Evolutionary conservation across 2,329 filamentous ascomycete genomes (phyloP).

Genomic region (Blumeria graminis): DNA sequence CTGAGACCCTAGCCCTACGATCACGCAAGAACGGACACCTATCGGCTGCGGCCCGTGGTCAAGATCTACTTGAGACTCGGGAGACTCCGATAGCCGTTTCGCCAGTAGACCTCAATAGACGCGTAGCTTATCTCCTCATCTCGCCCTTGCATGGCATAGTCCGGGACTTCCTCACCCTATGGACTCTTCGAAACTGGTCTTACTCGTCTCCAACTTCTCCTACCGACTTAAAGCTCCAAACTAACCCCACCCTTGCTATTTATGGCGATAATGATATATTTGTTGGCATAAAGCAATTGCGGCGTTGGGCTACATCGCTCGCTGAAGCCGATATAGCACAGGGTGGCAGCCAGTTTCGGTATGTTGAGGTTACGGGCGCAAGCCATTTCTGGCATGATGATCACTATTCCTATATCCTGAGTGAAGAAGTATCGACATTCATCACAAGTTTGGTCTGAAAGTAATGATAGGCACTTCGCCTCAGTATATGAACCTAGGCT

Average conservation of each 20-base stretch:
- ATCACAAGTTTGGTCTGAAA: slow-evolving; percentile 2
- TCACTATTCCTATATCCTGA: slow-evolving; percentile 6
- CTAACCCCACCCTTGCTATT: slow-evolving; percentile 38
- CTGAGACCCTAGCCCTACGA: slow-evolving; percentile 40
- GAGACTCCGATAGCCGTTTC: background rate
- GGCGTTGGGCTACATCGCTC: slow-evolving; percentile 38
- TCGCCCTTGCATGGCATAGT: slow-evolving; percentile 40
- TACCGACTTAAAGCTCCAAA: slow-evolving; percentile 28
- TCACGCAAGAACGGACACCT: slow-evolving; percentile 10
- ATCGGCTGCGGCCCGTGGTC: background rate
- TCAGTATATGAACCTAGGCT: too few species aligned
- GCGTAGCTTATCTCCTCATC: slow-evolving; percentile 36
- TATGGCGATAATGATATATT: slow-evolving; percentile 60
- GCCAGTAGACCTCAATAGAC: slow-evolving; percentile 1
- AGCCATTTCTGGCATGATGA: slow-evolving; percentile 26
- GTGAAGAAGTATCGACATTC: slow-evolving; percentile 8
- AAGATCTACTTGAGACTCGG: background rate
- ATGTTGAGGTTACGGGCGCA: slow-evolving; percentile 22
- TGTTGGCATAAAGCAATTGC: slow-evolving; percentile 37
- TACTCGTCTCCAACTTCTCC: slow-evolving; percentile 12
- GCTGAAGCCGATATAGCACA: slow-evolving; percentile 6
- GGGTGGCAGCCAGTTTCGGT: slow-evolving; percentile 15
- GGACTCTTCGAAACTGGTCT: slow-evolving; percentile 5
- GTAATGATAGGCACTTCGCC: too few species aligned
- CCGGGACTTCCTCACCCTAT: slow-evolving; percentile 35